phyloP scores from a whole-genome alignment of 345 rosid species.

The Bruguiera sexangula region DNA sequence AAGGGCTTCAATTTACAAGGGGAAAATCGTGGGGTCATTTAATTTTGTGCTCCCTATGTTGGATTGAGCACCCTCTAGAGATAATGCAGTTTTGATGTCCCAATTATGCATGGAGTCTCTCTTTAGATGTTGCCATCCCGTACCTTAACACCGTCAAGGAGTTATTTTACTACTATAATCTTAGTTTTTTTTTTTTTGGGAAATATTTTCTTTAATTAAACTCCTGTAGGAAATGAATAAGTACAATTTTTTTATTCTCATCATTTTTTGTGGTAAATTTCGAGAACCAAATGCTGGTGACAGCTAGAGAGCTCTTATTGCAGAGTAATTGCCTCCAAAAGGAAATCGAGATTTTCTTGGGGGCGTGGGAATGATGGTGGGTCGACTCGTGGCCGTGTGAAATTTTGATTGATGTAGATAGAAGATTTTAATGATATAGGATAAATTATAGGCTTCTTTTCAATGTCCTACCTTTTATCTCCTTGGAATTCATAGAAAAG shows the following conservation, averaged over 20 bases:
- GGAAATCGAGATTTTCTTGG: background rate
- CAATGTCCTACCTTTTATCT: background rate
- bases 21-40: background rate
- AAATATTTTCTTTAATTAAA: no score
- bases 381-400: background rate
- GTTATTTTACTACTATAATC: no score
- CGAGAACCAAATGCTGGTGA: background rate
- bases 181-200: no score
- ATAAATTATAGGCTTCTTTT: background rate
- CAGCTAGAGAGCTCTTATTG: conserved; percentile 22
- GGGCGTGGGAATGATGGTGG: background rate
- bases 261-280: background rate
- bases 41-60: background rate
- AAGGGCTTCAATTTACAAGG: no score
- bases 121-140: no score
- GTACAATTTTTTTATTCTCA: no score
- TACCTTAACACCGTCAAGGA: no score
- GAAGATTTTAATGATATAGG: conserved; percentile 17
- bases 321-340: conserved; percentile 38
- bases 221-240: no score
- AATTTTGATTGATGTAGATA: conserved; percentile 24
- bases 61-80: background rate
- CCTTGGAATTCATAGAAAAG: conserved; percentile 10
- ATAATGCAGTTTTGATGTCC: background rate
- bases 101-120: background rate